Conservation (phyloP, 306 rosid species). For the Fagus crenata region DNA sequence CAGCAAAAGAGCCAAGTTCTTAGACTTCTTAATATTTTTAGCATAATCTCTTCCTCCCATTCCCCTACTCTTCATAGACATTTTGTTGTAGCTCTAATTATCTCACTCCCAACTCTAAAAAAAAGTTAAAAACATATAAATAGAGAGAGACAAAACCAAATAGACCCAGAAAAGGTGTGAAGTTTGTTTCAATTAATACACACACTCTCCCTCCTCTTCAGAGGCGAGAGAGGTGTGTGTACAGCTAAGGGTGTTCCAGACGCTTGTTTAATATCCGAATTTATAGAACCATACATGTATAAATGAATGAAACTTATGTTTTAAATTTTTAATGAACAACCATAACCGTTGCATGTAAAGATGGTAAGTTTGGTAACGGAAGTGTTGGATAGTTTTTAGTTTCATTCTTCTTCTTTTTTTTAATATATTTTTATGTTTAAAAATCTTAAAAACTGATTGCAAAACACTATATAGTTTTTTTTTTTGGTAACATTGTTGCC, state of each 20-base stretch:
- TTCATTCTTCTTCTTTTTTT: too few species aligned
- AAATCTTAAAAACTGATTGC: too few species aligned
- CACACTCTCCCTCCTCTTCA: constrained; percentile 6
- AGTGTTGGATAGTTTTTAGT: too few species aligned
- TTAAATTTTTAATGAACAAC: constrained; percentile 10
- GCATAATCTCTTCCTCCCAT: constrained; percentile 42
- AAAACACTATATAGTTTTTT: too few species aligned
- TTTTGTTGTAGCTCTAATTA: constrained; percentile 30
- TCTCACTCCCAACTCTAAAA: constrained; percentile 7
- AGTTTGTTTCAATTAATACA: neutral
- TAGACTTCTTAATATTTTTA: constrained; percentile 44
- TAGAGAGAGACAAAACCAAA: neutral
- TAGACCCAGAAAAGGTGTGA: constrained; percentile 10
- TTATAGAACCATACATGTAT: constrained; percentile 2
- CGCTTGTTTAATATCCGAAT: constrained; percentile 26
- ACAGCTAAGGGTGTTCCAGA: constrained; percentile 18
- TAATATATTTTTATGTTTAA: too few species aligned
- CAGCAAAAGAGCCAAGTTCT: constrained; percentile 65
- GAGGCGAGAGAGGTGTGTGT: constrained; percentile 30
- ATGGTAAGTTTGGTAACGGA: too few species aligned
- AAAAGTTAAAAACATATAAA: neutral
- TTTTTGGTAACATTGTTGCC: too few species aligned
- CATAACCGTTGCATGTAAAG: constrained; percentile 29
- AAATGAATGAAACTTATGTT: constrained; percentile 8
- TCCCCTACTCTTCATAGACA: constrained; percentile 67